Evolutionary conservation across 371 early-diverging fungal genomes (phyloP), one percentile per base, ranked within the genome.

Genomic region (Rhizopus sp.): DNA sequence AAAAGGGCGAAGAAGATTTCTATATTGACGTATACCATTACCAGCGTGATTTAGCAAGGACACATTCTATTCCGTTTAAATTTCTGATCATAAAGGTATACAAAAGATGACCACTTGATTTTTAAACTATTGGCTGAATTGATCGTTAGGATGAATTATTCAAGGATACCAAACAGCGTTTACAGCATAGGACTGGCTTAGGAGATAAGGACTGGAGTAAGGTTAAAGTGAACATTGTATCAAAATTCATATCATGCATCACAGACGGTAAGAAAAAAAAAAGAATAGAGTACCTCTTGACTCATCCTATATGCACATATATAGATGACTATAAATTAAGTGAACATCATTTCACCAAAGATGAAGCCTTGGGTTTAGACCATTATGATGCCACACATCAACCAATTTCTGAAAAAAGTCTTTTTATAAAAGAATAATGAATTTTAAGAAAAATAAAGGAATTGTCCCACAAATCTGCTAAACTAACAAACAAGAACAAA

Each of bases 31-130:
- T 89, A n/a, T 78, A 78, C 68, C 93, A 92, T 69, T 92, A 85
- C 63, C 65, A 73, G 51, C 77, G 78, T 55, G 88, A 90, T 47
- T 64, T 80, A 5, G 31, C 56, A 16, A 80, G 85, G 23, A 64
- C 81, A 5, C 93, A 94, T 70, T 78, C 93, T 50, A 73, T 89
- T 55, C 94, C 95, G 3, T 93, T 94, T 76, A 64, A 66, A 53
- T 82, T 92, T 58, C 67, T 79, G 33, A 57, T 92, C 46, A 78
- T 72, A 51, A 72, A 82, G 58, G 63, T 53, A 52, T 50, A 49
- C 13, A 29, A 12, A n/a, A n/a, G n/a, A n/a, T n/a, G n/a, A n/a
- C n/a, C n/a, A n/a, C n/a, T 40, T 29, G 7, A 31, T 29, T 5
- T 1, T 53, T 12, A 4, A 41, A 41, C 32, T 5, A 37, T 23